Percentiles rank a stretch among this genome's conserved stretches.
Conservation (phyloP, 805 yeast genomes). For the Lipomyces lipofer region DNA sequence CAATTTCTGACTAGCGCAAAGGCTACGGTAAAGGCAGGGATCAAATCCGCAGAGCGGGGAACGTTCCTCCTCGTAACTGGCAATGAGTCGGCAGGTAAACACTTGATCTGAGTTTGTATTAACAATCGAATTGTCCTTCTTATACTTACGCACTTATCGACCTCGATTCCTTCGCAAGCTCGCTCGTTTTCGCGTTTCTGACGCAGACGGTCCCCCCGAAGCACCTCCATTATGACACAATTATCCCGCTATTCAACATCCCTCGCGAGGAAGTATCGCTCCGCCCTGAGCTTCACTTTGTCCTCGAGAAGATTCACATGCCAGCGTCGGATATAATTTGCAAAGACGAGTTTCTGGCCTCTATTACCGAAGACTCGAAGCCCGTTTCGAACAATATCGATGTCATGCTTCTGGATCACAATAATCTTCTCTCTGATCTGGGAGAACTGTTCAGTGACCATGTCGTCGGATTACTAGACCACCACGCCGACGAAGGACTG, state of each 20-base stretch:
- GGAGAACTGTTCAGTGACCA: conserved; percentile 44
- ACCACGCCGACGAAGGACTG: conserved; percentile 71
- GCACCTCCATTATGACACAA: conserved; percentile 30
- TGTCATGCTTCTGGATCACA: conserved; percentile 80
- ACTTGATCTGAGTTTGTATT: not conserved
- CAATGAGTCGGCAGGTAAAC: conserved; percentile 70
- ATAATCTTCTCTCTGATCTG: conserved; percentile 57
- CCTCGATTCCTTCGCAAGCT: conserved; percentile 80
- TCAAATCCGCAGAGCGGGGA: not conserved
- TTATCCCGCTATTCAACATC: conserved; percentile 77
- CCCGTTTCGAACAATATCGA: conserved; percentile 35
- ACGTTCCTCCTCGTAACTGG: conserved; percentile 58
- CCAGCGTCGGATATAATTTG: conserved; percentile 55
- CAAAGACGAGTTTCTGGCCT: conserved; percentile 59
- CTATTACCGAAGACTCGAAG: conserved; percentile 14
- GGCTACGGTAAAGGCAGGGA: conserved; percentile 15
- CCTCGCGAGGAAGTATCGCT: conserved; percentile 62
- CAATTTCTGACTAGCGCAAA: conserved; percentile 20
- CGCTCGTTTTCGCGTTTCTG: conserved; percentile 71
- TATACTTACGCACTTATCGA: conserved; percentile 43
- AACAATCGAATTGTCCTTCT: not conserved
- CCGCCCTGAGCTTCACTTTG: conserved; percentile 67
- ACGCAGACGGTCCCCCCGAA: conserved; percentile 34
- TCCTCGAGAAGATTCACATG: conserved; percentile 52
- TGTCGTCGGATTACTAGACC: conserved; percentile 70